Evolutionary conservation across 371 early-diverging fungal genomes (phyloP).

Genomic region (Cokeromyces recurvatus): DNA sequence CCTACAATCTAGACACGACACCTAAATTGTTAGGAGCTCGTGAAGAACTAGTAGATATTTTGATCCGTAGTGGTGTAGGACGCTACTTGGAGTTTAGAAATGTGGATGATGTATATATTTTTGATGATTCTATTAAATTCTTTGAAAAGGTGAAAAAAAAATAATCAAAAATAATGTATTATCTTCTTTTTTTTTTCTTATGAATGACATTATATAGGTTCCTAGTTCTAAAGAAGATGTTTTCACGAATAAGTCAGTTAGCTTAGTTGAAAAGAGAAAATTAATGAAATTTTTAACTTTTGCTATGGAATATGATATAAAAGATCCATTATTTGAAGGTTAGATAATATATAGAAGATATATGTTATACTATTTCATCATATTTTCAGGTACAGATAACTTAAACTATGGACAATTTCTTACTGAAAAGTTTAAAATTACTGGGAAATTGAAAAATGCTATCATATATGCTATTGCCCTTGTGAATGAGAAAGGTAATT

Average conservation of each 20-base stretch:
- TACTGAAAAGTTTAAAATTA: slow-evolving; percentile 59
- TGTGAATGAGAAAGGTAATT: slow-evolving; percentile 37
- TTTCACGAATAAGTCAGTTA: slow-evolving; percentile 72
- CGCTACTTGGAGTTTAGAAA: slow-evolving; percentile 86
- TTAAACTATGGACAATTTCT: slow-evolving; percentile 49
- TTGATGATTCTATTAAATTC: slow-evolving; percentile 29
- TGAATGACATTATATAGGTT: slow-evolving; percentile 60
- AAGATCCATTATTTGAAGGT: slow-evolving; percentile 26
- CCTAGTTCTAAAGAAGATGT: slow-evolving; percentile 94
- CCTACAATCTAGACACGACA: slow-evolving; percentile 74
- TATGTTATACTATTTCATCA: too few relatives aligned
- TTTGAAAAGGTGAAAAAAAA: slow-evolving; percentile 28
- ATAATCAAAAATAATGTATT: too few relatives aligned
- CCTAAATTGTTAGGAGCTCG: slow-evolving; percentile 75
- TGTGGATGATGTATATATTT: slow-evolving; percentile 66
- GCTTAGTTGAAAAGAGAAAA: slow-evolving; percentile 80
- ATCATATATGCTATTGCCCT: slow-evolving; percentile 73
- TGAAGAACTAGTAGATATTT: slow-evolving; percentile 69
- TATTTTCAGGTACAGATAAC: slow-evolving; percentile 9
- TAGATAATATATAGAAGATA: too few relatives aligned
- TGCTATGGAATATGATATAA: slow-evolving; percentile 50
- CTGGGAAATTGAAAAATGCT: slow-evolving; percentile 59
- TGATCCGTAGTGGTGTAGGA: slow-evolving; percentile 80
- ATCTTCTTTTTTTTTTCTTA: too few relatives aligned
- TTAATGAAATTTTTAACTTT: slow-evolving; percentile 85